Percentiles rank a stretch among this genome's conserved stretches.
Conservation (phyloP, 1,139 yeast genomes). For the Kodamaea derodonti region DNA sequence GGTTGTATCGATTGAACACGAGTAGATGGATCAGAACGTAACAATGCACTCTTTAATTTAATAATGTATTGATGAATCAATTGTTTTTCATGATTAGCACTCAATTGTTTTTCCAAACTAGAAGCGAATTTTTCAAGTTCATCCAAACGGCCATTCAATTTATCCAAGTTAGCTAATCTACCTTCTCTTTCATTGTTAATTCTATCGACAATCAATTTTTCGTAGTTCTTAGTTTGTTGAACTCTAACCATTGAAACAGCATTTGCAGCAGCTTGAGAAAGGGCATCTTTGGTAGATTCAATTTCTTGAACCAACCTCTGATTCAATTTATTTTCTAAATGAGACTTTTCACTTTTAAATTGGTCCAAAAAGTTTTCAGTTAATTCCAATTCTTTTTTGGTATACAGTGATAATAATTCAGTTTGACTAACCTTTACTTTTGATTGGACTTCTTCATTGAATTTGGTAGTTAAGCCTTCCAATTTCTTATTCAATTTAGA, state of each 20-base stretch:
- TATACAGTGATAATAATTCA: conserved; percentile 54
- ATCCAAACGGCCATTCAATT: conserved; percentile 54
- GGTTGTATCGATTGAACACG: conserved; percentile 34
- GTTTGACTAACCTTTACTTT: conserved; percentile 41
- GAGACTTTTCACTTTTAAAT: conserved; percentile 51
- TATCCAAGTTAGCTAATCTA: conserved; percentile 65
- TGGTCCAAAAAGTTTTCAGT: conserved; percentile 48
- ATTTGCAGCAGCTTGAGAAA: conserved; percentile 73
- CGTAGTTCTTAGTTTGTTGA: conserved; percentile 70
- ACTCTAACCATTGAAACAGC: conserved; percentile 68
- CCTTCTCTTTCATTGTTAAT: conserved; percentile 82
- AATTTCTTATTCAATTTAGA: conserved; percentile 30
- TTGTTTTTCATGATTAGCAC: conserved; percentile 49
- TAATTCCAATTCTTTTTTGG: conserved; percentile 50
- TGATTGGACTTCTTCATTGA: conserved; percentile 39
- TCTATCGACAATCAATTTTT: conserved; percentile 55
- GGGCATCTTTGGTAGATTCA: conserved; percentile 63
- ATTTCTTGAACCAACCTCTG: conserved; percentile 62
- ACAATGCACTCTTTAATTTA: conserved; percentile 49
- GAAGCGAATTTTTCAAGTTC: conserved; percentile 58
- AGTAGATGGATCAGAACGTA: conserved; percentile 22
- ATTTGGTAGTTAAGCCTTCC: conserved; percentile 33
- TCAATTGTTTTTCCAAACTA: conserved; percentile 55
- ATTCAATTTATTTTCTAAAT: conserved; percentile 61
- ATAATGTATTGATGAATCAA: conserved; percentile 55